Evolutionary conservation across 1,284 basidiomycete genomes (phyloP), one percentile per base, ranked within the genome.

Genomic region (Termitomyces sp.): DNA sequence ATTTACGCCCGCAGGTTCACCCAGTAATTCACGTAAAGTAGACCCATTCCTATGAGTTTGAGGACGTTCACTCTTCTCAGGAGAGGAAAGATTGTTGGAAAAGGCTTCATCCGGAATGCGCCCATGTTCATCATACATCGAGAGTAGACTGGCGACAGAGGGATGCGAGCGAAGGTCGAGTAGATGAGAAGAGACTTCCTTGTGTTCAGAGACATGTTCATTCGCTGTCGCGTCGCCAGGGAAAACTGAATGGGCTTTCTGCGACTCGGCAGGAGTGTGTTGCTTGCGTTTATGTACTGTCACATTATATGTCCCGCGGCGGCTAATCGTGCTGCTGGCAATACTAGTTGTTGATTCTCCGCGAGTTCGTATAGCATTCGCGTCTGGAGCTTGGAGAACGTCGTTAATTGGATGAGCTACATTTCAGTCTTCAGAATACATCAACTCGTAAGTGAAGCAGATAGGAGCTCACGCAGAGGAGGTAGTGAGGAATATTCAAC

Each of bases 71-170:
- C 72, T 70, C 28, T 67, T 73, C 19, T 59, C 57, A 19, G 73
- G 70, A 4, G 75, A 74, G 19, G 75, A 72, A 15, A 79, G 77
- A 9, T 81, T 78, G 60, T 87, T 88, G 0, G 84, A 83, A 64
- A 90, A 90, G 5, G 79, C 78, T 42, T 77, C 68, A 1, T 76
- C 73, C 17, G 81, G 74, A 33, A 90, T 72, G 52, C 76, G 76
- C 7, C 88, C 88, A 53, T 86, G 72, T 8, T 86, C 80, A 62
- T 90, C 86, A 61, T 89, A 90, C 63, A 88, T 73, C 52, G 82
- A 75, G 30, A 90, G 69, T 28, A 90, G 70, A 59, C 84, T 89
- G 7, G 76, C 84, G 33, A 90, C 85, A 17, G 88, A 91, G 3
- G 88, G 87, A 57, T 90, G 88, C 42, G 82, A 81, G 46, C 83